Conservation (phyloP, 345 rosid species). For the Aurinia saxatilis region DNA sequence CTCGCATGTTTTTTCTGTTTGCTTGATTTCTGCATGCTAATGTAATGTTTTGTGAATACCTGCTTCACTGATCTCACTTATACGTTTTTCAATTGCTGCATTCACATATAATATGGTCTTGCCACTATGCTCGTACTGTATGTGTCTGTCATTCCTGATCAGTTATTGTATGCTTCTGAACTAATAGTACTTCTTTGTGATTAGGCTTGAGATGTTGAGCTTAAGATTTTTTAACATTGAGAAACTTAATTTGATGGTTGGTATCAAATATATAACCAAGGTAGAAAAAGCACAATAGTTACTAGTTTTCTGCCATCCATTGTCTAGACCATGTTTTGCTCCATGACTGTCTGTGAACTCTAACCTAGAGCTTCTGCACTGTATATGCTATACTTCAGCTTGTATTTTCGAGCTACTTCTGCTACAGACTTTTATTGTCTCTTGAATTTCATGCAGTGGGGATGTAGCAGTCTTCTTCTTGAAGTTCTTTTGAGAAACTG, state of each 20-base stretch:
- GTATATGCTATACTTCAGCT: not conserved
- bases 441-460: conserved; percentile 57
- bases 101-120: not conserved
- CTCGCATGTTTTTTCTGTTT: conserved; percentile 1
- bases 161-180: not conserved
- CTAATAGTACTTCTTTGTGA: not conserved
- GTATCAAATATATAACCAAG: not conserved
- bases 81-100: not conserved
- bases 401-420: conserved; percentile 4
- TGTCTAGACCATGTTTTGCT: not conserved
- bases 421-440: conserved; percentile 15
- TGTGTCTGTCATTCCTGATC: not conserved
- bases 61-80: not conserved
- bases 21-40: conserved; percentile 6
- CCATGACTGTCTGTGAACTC: conserved; percentile 1
- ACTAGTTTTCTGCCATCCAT: not conserved
- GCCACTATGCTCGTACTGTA: not conserved
- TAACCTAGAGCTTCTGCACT: conserved; percentile 7
- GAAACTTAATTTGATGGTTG: conserved; percentile 1
- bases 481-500: conserved; percentile 57
- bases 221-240: not conserved
- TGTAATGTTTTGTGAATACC: not conserved
- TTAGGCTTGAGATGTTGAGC: not conserved
- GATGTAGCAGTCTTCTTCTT: conserved; percentile 70
- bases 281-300: not conserved